Evolutionary conservation across 2,329 filamentous ascomycete species (phyloP).

Genomic region (Zalaria sp.): DNA sequence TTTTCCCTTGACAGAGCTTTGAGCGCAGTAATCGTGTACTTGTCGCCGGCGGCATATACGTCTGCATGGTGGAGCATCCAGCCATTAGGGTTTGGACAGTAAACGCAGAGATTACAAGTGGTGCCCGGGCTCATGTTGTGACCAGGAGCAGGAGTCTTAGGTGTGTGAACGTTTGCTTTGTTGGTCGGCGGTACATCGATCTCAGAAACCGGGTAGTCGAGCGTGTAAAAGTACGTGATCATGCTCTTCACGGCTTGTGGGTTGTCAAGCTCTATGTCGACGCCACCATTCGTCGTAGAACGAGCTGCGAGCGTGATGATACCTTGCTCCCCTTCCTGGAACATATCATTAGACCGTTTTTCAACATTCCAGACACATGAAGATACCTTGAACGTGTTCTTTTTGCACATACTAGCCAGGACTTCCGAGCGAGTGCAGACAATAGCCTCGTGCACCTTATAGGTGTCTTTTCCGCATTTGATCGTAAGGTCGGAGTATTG

Average conservation of each 20-base stretch:
- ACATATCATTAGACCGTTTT: neutral
- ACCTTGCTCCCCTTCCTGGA: neutral
- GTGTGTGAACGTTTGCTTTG: neutral
- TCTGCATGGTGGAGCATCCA: conserved; percentile 8
- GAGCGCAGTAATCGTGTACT: conserved; percentile 12
- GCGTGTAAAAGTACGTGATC: conserved; percentile 14
- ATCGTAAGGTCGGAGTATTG: conserved; percentile 12
- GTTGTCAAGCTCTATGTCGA: conserved; percentile 4
- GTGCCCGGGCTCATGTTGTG: conserved; percentile 12
- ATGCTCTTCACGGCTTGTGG: conserved; percentile 12
- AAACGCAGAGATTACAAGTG: no score
- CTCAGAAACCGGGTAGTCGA: conserved; percentile 4
- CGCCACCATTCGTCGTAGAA: no score
- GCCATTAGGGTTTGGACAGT: neutral
- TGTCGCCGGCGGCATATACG: conserved; percentile 13
- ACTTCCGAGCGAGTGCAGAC: conserved; percentile 11
- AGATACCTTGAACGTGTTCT: conserved; percentile 4
- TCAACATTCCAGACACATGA: conserved; percentile 10
- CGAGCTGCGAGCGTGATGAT: neutral
- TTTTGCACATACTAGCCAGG: conserved; percentile 10
- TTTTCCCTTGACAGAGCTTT: conserved; percentile 12
- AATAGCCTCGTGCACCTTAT: conserved; percentile 11
- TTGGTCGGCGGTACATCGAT: neutral
- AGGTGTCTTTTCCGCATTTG: conserved; percentile 8
- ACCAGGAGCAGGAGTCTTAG: conserved; percentile 2